These are phyloP conservation scores for Colletotrichum tabaci DNA, from an alignment of 2,329 filamentous ascomycete genomes.

Conservation along the genomic window DNA sequence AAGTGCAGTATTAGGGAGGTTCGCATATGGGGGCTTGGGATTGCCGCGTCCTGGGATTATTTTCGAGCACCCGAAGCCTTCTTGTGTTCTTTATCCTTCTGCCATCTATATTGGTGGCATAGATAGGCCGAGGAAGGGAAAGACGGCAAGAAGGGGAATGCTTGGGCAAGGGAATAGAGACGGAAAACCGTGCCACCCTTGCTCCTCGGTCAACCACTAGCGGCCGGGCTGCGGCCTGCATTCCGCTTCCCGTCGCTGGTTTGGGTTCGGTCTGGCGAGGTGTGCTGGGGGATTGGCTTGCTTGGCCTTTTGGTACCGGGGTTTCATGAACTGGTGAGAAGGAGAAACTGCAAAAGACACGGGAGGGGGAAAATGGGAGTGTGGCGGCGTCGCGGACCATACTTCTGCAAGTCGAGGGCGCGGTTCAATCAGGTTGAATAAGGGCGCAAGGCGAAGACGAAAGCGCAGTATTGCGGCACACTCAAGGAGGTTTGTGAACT, in stretches of 20 bases:
- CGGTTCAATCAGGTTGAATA: not conserved
- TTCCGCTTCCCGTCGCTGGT: conserved; percentile 32
- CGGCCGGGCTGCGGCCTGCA: conserved; percentile 21
- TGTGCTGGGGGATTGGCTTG: not conserved
- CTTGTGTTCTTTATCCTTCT: conserved; percentile 1
- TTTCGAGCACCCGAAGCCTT: conserved; percentile 1
- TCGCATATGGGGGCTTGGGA: conserved; percentile 19
- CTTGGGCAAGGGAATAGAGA: conserved; percentile 7
- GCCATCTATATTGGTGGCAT: not conserved
- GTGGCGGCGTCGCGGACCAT: not conserved
- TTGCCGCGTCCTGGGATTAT: conserved; percentile 14
- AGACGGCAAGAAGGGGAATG: not conserved
- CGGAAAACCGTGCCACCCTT: conserved; percentile 36
- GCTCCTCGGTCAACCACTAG: conserved; percentile 20
- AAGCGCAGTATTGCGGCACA: conserved; percentile 1
- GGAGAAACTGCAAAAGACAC: not conserved
- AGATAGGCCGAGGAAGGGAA: not conserved
- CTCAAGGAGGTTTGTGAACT: conserved; percentile 26
- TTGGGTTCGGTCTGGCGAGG: conserved; percentile 16
- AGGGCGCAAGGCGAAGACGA: not conserved
- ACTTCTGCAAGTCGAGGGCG: conserved; percentile 16
- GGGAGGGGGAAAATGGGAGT: not conserved
- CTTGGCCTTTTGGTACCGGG: not conserved
- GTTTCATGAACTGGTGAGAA: not conserved
- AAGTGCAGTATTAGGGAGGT: conserved; percentile 6